phyloP scores from a whole-genome alignment of 352 stramenopile species.

The Phytophthora crassamura region DNA sequence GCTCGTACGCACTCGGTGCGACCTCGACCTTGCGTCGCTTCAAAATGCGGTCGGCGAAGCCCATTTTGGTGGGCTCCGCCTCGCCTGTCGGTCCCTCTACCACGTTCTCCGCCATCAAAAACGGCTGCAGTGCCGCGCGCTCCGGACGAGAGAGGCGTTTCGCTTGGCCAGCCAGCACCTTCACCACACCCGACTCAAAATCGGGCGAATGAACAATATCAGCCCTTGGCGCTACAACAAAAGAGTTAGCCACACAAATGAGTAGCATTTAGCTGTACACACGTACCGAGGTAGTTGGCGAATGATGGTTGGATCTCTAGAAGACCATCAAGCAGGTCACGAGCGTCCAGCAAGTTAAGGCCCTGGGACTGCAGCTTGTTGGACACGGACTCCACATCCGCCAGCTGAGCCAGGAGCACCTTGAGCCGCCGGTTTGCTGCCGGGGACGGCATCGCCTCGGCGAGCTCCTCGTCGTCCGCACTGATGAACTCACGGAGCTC shows the following conservation, averaged over 20 bases:
- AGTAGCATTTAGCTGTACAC: neutral
- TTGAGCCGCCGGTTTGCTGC: too few species aligned
- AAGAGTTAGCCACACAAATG: neutral
- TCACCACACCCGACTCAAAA: too few species aligned
- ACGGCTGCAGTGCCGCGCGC: neutral
- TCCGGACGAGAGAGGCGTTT: neutral
- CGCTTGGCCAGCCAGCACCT: neutral
- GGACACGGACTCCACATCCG: too few species aligned
- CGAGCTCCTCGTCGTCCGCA: constrained; percentile 13
- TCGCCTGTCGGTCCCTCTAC: neutral
- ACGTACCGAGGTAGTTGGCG: constrained; percentile 4
- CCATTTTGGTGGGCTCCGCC: neutral
- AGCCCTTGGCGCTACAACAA: constrained; percentile 5
- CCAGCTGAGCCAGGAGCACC: too few species aligned
- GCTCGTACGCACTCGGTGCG: too few species aligned
- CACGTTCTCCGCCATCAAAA: neutral
- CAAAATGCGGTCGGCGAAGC: too few species aligned
- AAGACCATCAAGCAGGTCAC: constrained; percentile 3
- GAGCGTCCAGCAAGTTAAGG: too few species aligned
- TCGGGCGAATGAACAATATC: too few species aligned
- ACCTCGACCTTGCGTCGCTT: too few species aligned
- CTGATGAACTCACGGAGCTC: constrained; percentile 7
- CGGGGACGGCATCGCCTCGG: neutral
- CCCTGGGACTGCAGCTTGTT: too few species aligned
- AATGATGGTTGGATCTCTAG: constrained; percentile 6